phyloP scores from a whole-genome alignment of 805 yeast species.

The Saccharomycopsis sp. region DNA sequence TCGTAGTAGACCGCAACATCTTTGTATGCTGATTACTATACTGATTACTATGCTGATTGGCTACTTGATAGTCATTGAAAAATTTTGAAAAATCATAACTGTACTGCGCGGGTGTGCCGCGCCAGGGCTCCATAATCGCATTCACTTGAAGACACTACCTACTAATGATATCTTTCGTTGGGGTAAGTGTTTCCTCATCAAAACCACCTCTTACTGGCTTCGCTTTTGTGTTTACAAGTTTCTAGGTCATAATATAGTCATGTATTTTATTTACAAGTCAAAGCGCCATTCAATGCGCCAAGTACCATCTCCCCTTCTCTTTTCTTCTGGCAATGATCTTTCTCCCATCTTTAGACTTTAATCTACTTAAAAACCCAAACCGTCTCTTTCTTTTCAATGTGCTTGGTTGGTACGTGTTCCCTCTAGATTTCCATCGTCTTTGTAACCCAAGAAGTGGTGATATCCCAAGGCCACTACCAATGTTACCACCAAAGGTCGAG shows the following conservation, averaged over 20 bases:
- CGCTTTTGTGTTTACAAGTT: too few species aligned
- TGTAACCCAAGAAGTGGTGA: too few species aligned
- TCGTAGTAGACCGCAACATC: not conserved
- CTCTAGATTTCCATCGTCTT: slow-evolving; percentile 79
- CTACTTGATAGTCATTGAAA: too few species aligned
- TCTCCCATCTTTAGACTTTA: slow-evolving; percentile 67
- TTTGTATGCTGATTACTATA: not conserved
- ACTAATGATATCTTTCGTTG: too few species aligned
- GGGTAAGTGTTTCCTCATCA: not conserved
- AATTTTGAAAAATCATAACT: not conserved
- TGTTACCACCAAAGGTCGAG: not conserved
- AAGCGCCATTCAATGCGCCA: slow-evolving; percentile 53
- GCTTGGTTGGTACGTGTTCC: slow-evolving; percentile 92
- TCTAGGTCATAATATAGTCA: not conserved
- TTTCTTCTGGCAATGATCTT: slow-evolving; percentile 70
- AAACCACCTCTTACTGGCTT: not conserved
- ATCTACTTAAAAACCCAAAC: slow-evolving; percentile 82
- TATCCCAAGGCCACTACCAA: slow-evolving; percentile 25
- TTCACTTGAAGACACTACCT: too few species aligned
- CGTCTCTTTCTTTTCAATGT: slow-evolving; percentile 85
- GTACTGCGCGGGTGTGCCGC: too few species aligned
- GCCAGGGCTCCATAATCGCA: too few species aligned
- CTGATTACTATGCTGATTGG: not conserved
- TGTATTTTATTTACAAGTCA: not conserved
- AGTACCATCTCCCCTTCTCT: slow-evolving; percentile 89